Conservation (phyloP, 768 basidiomycete genomes). For the Fibroporia radiculosa region DNA sequence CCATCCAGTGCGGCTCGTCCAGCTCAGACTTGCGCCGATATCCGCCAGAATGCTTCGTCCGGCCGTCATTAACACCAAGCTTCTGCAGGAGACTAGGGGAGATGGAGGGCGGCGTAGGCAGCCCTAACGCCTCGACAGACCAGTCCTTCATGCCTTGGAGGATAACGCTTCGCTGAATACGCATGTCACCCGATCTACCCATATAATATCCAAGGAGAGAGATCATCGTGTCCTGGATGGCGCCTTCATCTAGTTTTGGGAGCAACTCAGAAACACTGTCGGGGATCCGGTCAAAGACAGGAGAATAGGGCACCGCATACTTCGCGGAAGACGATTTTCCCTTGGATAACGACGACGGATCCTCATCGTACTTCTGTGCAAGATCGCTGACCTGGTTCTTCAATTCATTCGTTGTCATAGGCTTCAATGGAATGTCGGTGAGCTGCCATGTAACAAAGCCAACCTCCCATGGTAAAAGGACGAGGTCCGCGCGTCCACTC, state of each 20-base stretch:
- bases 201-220: constrained; percentile 71
- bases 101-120: constrained; percentile 44
- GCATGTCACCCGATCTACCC: constrained; percentile 39
- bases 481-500: constrained; percentile 58
- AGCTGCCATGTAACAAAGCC: constrained; percentile 59
- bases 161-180: constrained; percentile 34
- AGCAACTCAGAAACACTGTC: constrained; percentile 25
- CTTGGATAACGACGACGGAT: too few relatives aligned
- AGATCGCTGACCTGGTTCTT: constrained; percentile 36
- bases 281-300: constrained; percentile 21
- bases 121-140: constrained; percentile 48
- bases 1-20: not conserved
- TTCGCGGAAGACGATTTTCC: not conserved
- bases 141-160: constrained; percentile 55
- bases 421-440: constrained; percentile 60
- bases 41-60: not conserved
- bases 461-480: constrained; percentile 74
- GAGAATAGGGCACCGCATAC: constrained; percentile 4
- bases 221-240: constrained; percentile 53
- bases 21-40: not conserved
- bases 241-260: constrained; percentile 35
- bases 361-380: constrained; percentile 41
- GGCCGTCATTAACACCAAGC: constrained; percentile 22
- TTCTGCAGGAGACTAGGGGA: constrained; percentile 37
- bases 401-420: constrained; percentile 43